A percentile compares a stretch with the other conserved stretches of the same genome.
These are phyloP conservation scores for Solanum verrucosum DNA, from an alignment of 257 asterid species.

Conservation along the genomic window DNA sequence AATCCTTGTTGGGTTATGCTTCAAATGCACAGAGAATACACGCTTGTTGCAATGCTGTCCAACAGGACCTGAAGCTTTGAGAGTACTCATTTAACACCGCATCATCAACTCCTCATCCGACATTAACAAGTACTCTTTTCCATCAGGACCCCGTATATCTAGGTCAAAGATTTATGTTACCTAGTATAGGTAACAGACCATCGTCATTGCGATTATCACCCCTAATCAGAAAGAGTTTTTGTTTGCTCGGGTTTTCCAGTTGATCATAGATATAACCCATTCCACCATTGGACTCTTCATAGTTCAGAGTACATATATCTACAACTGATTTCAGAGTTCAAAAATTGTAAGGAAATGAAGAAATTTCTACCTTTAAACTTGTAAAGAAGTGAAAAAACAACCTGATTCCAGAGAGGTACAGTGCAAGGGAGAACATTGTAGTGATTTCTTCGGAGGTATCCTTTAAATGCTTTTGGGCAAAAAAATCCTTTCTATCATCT, in stretches of 20 bases:
- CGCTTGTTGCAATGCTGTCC: slow-evolving; percentile 98
- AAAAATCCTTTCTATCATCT: not conserved
- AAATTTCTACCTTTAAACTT: not conserved
- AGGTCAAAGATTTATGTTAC: not conserved
- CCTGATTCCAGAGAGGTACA: not conserved
- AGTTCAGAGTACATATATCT: not conserved
- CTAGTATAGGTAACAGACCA: not conserved
- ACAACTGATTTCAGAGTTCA: not conserved
- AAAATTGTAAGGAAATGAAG: not conserved
- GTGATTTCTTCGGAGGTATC: not conserved
- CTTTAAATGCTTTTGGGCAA: not conserved
- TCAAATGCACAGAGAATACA: slow-evolving; percentile 90
- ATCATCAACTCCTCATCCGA: slow-evolving; percentile 75
- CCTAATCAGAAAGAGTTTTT: not conserved
- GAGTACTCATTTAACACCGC: slow-evolving; percentile 76
- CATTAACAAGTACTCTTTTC: slow-evolving; percentile 49
- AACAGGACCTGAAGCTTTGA: slow-evolving; percentile 83
- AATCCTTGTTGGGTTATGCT: slow-evolving; percentile 84
- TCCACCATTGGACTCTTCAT: not conserved
- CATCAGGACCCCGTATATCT: slow-evolving; percentile 14
- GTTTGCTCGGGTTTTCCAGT: not conserved
- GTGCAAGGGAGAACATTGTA: not conserved
- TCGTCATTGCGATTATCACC: not conserved
- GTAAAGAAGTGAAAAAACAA: not conserved
- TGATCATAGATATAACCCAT: not conserved